Evolutionary conservation across 768 basidiomycete species (phyloP).

Genomic region (Tulasnella calospora): DNA sequence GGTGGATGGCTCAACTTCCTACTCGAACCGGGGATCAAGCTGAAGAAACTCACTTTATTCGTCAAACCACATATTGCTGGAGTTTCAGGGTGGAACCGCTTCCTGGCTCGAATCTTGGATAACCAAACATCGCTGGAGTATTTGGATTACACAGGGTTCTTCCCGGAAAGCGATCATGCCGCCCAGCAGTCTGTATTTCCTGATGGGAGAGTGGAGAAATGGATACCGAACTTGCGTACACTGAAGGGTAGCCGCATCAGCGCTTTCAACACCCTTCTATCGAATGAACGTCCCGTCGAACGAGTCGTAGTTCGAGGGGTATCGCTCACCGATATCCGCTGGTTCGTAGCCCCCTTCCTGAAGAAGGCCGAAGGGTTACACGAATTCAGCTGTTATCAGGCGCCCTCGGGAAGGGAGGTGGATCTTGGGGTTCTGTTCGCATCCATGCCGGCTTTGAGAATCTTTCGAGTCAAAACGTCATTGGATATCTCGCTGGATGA

Average conservation of each 20-base stretch:
- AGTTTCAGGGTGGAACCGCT: neutral
- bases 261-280: neutral
- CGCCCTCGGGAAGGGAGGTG: neutral
- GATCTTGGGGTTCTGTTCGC: neutral
- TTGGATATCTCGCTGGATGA: neutral
- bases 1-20: neutral
- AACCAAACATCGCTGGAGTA: neutral
- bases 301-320: neutral
- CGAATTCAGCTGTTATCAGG: neutral
- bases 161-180: neutral
- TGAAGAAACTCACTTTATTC: neutral
- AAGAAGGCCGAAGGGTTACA: neutral
- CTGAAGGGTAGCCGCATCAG: neutral
- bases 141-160: neutral
- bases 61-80: neutral
- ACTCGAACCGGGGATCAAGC: neutral
- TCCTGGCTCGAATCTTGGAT: neutral
- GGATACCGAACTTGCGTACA: neutral
- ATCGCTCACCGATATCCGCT: neutral
- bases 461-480: neutral
- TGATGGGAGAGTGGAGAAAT: neutral
- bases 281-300: neutral
- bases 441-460: neutral
- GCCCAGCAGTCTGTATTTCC: neutral
- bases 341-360: neutral